Evolutionary conservation across 345 rosid genomes (phyloP).

Genomic region (Garcia nutans): DNA sequence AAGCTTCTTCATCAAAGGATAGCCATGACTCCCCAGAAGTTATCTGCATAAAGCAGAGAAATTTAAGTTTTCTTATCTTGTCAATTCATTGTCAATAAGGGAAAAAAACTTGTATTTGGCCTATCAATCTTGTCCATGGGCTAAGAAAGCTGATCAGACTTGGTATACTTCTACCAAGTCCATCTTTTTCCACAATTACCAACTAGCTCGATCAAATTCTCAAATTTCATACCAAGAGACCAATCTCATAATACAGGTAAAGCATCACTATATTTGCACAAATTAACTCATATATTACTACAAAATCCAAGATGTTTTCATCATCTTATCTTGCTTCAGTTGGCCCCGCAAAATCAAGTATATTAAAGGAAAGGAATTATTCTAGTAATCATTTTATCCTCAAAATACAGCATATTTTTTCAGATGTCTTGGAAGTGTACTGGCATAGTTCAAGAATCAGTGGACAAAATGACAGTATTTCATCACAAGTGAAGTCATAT

Average conservation of each 20-base stretch:
- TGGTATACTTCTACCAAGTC: not conserved
- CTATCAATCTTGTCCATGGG: not conserved
- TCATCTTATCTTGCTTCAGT: not conserved
- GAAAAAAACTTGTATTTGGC: not conserved
- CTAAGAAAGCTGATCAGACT: not conserved
- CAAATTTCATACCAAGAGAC: not conserved
- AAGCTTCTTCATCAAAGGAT: constrained; percentile 70
- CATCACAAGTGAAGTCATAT: not conserved
- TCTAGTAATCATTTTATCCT: not conserved
- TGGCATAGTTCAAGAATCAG: not conserved
- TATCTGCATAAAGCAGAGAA: constrained; percentile 46
- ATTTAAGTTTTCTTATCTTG: not conserved
- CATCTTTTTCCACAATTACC: not conserved
- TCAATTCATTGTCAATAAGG: not conserved
- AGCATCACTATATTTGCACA: not conserved
- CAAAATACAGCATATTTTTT: not conserved
- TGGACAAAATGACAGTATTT: not conserved
- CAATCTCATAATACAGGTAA: not conserved
- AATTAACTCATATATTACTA: not conserved
- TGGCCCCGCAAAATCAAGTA: not conserved
- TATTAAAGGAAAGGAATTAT: not conserved
- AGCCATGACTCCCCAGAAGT: constrained; percentile 87
- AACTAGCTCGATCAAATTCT: not conserved
- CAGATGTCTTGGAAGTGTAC: not conserved
- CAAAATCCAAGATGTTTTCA: not conserved